Evolutionary conservation across 83 land plant genomes (phyloP), one percentile per base, ranked within the genome.

Genomic region (Isoetes engelmannii): DNA sequence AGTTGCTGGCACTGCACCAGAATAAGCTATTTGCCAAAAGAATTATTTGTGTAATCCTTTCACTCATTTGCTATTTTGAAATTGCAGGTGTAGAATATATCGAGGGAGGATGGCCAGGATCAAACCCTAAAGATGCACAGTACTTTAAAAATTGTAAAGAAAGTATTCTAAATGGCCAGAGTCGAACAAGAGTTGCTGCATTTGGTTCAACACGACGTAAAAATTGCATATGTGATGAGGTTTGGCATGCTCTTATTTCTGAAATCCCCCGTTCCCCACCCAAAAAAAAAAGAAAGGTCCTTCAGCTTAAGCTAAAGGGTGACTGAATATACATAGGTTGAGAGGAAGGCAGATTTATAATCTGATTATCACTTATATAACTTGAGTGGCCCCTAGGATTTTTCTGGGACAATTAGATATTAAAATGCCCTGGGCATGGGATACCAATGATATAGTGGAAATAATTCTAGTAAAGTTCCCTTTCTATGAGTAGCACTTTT

Each of bases 61-160:
- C 13, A 64, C 9, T 48, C 10, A 3, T 5, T 67, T 67, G 37
- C 9, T 69, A 18, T 69, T 51, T 37, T 43, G 49, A 5, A 65
- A 6, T 54, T 59, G 5, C 12, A 70, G 72, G 72, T 59, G 72
- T 70, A 50, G 72, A 59, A 15, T 70, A 70, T 60, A 70, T 70
- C 4, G 72, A 70, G 64, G 72, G 72, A 28, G 72, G 72, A 60
- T 70, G 72, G 72, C 72, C 72, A 54, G 72, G 72, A 12, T 70
- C 72, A 45, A 70, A 70, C 43, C 72, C 69, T 44, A 70, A 70
- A 59, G 72, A 70, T 58, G 72, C 68, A 3, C 65, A 70, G 53
- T 70, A 58, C 5, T 70, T 70, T 18, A 59, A 18, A 5, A 6
- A 58, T 41, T 70, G 72, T 28, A 70, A 70, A 28, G 45, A 17